phyloP scores from a whole-genome alignment of 2,329 filamentous ascomycete genomes.

The Cercospora berteroae region DNA sequence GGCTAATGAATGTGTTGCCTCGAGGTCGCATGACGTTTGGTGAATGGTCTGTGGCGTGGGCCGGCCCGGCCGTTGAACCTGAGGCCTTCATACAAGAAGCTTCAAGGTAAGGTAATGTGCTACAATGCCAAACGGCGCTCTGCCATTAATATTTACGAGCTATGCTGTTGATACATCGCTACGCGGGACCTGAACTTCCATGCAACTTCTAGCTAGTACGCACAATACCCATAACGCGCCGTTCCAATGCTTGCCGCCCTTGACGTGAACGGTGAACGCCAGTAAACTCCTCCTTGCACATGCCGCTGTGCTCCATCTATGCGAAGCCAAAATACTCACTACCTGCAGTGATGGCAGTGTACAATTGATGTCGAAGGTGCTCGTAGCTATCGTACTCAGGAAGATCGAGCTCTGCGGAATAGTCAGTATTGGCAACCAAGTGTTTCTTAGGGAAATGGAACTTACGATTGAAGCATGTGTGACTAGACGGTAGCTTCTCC shows the following conservation, averaged over 20 bases:
- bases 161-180: conserved; percentile 15
- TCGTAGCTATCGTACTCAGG: conserved; percentile 98
- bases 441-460: conserved; percentile 34
- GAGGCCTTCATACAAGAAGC: background rate
- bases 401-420: conserved; percentile 78
- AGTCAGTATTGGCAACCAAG: conserved; percentile 39
- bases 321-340: conserved; percentile 98
- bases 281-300: conserved; percentile 8
- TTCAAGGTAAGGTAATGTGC: background rate
- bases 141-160: conserved; percentile 15
- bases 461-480: conserved; percentile 99
- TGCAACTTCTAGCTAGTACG: conserved; percentile 6
- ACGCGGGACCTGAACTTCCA: conserved; percentile 15
- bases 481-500: conserved; percentile 89
- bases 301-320: conserved; percentile 46
- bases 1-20: background rate
- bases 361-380: conserved; percentile 76
- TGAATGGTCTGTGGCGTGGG: background rate
- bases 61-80: background rate
- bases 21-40: background rate
- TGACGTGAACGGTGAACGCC: background rate
- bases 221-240: conserved; percentile 1
- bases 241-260: conserved; percentile 11
- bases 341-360: conserved; percentile 96
- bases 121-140: background rate